Base-by-base conservation (phyloP, 2,329 filamentous ascomycete genomes). In the Colletotrichum sp. region DNA sequence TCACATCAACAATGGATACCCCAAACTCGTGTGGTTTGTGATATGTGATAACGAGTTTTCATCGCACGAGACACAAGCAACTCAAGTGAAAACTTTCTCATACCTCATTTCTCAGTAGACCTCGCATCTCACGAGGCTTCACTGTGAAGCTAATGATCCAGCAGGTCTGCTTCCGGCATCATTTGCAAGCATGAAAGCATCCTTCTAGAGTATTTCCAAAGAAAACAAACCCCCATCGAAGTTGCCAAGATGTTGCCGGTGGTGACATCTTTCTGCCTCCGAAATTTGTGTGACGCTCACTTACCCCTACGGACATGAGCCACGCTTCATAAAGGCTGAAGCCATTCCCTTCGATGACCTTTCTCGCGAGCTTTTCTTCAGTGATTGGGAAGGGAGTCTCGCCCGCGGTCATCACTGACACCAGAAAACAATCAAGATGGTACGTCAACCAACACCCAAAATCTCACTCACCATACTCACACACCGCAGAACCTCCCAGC, bases 31-130 rank as follows among this genome's bases (percentile, higher is more conserved):
- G 43, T 52, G 12, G 0, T 22, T 25, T 12, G n/a, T 52, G 43
- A 25, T 6, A 5, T 52, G n/a, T 13, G 1, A 0, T 52, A 6
- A 1, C 22, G 43, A 2, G 43, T 25, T 52, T 13, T 22, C 43
- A 52, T 13, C n/a, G n/a, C 1, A 52, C 6, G n/a, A 52, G 3
- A 1, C 43, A 52, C n/a, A 13, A 22, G 10, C 10, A 22, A 48
- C 43, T n/a, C 34, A 7, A 36, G 6, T 36, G 6, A 39, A 16
- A 39, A 18, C 8, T 15, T 18, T 3, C 36, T 2, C 36, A 39
- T 18, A 15, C 4, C 1, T 16, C 36, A 16, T 18, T 18, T 18
- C 15, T 9, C 8, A 5, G 4, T 9, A 9, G 36, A 16, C 15
- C 7, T 39, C 16, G 4, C 36, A 39, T 39, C 16, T 39, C 8